These are phyloP conservation scores for Pseudocercospora fuligena DNA, from an alignment of 2,329 filamentous ascomycete genomes.

Conservation along the genomic window DNA sequence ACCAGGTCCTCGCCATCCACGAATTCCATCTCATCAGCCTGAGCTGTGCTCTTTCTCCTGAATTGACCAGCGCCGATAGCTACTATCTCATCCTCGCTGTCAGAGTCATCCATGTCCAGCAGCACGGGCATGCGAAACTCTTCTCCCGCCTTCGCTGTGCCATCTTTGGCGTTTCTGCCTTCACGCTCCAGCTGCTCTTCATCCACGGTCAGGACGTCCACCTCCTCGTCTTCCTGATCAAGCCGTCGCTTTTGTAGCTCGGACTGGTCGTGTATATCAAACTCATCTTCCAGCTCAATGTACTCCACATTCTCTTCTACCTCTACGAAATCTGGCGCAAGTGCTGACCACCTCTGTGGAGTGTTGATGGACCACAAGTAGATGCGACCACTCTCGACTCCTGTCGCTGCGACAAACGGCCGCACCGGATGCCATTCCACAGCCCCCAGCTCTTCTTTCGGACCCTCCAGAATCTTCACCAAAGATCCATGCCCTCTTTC, in stretches of 20 bases:
- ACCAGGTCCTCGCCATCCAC: slow-evolving; percentile 33
- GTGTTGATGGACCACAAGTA: slow-evolving; percentile 96
- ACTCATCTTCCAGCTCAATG: slow-evolving; percentile 93
- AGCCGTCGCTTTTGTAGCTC: slow-evolving; percentile 90
- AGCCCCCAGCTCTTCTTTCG: slow-evolving; percentile 92
- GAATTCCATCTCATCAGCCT: slow-evolving; percentile 55
- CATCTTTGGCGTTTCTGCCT: slow-evolving; percentile 47
- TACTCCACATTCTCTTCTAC: slow-evolving; percentile 99
- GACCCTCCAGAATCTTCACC: slow-evolving; percentile 95
- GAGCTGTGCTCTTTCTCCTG: slow-evolving; percentile 70
- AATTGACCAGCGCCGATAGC: slow-evolving; percentile 77
- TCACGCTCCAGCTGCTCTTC: slow-evolving; percentile 52
- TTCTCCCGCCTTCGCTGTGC: slow-evolving; percentile 59
- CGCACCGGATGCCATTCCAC: slow-evolving; percentile 96
- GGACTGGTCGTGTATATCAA: slow-evolving; percentile 94
- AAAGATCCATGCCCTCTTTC: slow-evolving; percentile 91
- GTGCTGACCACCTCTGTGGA: slow-evolving; percentile 94
- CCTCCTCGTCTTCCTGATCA: slow-evolving; percentile 89
- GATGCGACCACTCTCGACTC: slow-evolving; percentile 88
- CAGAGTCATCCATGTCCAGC: slow-evolving; percentile 90
- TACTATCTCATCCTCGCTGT: slow-evolving; percentile 87
- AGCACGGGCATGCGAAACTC: slow-evolving; percentile 87
- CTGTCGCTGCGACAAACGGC: slow-evolving; percentile 86
- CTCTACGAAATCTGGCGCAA: slow-evolving; percentile 95
- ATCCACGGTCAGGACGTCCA: slow-evolving; percentile 84